A percentile compares a stretch with the other conserved stretches of the same genome.
These are phyloP conservation scores for Ceratobasidium sp. DNA, from an alignment of 1,284 basidiomycete species.

Conservation along the genomic window DNA sequence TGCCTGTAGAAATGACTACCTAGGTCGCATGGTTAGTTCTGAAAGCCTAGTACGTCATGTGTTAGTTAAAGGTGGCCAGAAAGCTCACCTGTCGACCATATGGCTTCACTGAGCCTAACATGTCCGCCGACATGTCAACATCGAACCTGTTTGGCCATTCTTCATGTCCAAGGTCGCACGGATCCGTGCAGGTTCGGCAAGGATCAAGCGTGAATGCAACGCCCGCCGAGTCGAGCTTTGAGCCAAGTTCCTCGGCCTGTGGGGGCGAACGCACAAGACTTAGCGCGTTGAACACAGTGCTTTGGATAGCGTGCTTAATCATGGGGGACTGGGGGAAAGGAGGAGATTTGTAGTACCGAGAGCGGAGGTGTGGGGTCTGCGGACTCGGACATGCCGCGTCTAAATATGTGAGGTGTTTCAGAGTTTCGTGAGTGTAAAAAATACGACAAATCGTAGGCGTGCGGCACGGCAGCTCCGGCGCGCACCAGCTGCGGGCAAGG, in stretches of 20 bases:
- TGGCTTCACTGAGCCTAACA: constrained; percentile 84
- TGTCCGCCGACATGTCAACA: constrained; percentile 78
- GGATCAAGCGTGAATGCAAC: constrained; percentile 76
- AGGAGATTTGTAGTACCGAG: constrained; percentile 32
- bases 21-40: constrained; percentile 51
- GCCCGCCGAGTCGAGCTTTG: constrained; percentile 58
- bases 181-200: constrained; percentile 80
- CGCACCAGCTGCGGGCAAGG: too few relatives aligned
- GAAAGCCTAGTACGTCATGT: constrained; percentile 38
- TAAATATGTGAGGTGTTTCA: too few relatives aligned
- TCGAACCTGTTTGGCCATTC: constrained; percentile 76
- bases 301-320: constrained; percentile 41
- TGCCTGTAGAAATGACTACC: constrained; percentile 89
- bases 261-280: constrained; percentile 39
- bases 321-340: not conserved
- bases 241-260: constrained; percentile 51
- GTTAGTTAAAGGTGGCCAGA: not conserved
- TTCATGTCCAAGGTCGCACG: constrained; percentile 81
- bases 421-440: too few relatives aligned
- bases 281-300: constrained; percentile 28
- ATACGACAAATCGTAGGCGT: too few relatives aligned
- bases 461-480: too few relatives aligned
- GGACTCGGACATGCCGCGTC: too few relatives aligned
- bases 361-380: constrained; percentile 16
- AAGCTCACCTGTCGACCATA: constrained; percentile 76